Base-by-base conservation (phyloP, 129 eudicot genomes). In the Deinandra increscens region DNA sequence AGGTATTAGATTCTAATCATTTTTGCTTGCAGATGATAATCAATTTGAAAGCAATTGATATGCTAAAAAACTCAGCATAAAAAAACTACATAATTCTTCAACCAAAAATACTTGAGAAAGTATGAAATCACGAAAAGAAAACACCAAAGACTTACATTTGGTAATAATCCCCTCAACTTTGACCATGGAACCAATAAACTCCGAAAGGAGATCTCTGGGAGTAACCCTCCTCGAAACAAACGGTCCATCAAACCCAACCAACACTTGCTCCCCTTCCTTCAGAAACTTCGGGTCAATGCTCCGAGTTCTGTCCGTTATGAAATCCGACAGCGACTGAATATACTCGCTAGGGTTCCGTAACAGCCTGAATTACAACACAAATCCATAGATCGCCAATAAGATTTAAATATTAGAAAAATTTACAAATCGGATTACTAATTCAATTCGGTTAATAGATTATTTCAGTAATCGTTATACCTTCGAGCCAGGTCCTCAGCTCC, bases 151-250 rank as follows among this genome's bases (percentile, higher is more conserved):
- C 36, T 18, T 86, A 93, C 99, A 94, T 84, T 87, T 89, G 33
- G 99, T 94, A 48, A 94, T 82, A 66, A 94, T 94, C 71, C 99
- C 99, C 65, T 87, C 99, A 60, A 94, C 97, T 43, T 88, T 87
- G 14, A 94, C 99, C 91, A 89, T 83, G 22, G 99, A 87, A 20
- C 99, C 99, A 18, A 94, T 94, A 68, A 94, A 94, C 61, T 84
- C 82, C 2, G 97, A 94, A 51, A 94, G 86, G 0, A 94, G 91
- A 46, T 94, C 99, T 51, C 99, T 74, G 0, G 99, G 99, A 0
- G 99, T 94, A 69, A 94, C 99, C 73, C 82, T 88, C 51, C 99
- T 81, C 2, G 99, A 94, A 73, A 94, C 99, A 77, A 94, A 94
- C 6, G 95, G 99, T 19, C 99, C 99, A 67, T 87, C 95, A 26